Evolutionary conservation across 306 rosid species (phyloP).

Genomic region (Ziziphus jujuba): DNA sequence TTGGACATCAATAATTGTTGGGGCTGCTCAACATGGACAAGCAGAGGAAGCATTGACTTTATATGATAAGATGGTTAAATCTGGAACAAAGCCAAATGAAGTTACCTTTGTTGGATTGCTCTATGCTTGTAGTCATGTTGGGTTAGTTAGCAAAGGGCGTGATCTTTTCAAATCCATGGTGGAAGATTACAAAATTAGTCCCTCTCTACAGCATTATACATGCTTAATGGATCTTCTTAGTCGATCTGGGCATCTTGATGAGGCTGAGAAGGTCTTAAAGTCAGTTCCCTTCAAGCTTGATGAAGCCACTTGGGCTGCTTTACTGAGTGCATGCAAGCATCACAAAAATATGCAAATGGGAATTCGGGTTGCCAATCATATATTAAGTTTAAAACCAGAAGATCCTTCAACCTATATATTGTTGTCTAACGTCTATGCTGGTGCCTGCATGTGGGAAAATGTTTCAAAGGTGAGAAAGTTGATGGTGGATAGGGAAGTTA

Average conservation of each 20-base stretch:
- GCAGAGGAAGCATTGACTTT: conserved; percentile 70
- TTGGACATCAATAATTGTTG: conserved; percentile 92
- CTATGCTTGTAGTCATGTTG: conserved; percentile 82
- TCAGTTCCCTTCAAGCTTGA: conserved; percentile 72
- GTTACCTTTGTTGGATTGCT: conserved; percentile 89
- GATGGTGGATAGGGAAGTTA: conserved; percentile 63
- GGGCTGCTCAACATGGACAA: conserved; percentile 74
- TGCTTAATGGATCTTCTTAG: conserved; percentile 85
- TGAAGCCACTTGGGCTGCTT: conserved; percentile 92
- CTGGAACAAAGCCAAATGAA: conserved; percentile 69
- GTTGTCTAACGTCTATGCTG: conserved; percentile 68
- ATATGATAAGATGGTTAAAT: conserved; percentile 65
- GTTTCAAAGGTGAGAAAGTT: conserved; percentile 69
- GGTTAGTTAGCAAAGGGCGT: conserved; percentile 64
- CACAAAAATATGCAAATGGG: conserved; percentile 65
- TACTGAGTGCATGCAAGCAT: conserved; percentile 73
- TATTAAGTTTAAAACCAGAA: conserved; percentile 52
- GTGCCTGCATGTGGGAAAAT: conserved; percentile 68
- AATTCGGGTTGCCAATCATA: conserved; percentile 58
- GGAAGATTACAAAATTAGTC: conserved; percentile 54
- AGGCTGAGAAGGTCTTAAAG: conserved; percentile 62
- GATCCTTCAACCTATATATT: conserved; percentile 73
- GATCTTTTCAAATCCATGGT: conserved; percentile 66
- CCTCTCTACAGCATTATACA: conserved; percentile 83
- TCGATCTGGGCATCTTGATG: conserved; percentile 83